A percentile compares a stretch with the other conserved stretches of the same genome.
phyloP scores from a whole-genome alignment of 176 grass and related monocot genomes.

The Chloris gayana region DNA sequence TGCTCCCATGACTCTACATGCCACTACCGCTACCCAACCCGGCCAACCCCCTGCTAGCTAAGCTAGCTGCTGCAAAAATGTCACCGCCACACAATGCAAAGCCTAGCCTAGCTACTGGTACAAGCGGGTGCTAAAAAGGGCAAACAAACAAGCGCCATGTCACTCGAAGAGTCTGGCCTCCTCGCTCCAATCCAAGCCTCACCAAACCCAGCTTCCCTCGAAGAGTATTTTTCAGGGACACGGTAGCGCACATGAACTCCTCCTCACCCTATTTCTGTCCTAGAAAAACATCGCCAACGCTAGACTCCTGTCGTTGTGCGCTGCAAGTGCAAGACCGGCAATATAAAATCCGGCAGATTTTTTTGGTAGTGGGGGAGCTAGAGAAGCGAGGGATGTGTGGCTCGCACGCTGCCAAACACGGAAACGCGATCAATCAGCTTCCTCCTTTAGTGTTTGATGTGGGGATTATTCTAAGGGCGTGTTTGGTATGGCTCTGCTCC shows the following conservation, averaged over 20 bases:
- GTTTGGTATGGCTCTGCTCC: too few species aligned
- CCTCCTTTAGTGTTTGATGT: constrained; percentile 29
- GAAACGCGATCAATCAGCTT: constrained; percentile 27
- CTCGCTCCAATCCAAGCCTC: constrained; percentile 22
- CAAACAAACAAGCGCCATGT: constrained; percentile 42
- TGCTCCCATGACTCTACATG: constrained; percentile 11
- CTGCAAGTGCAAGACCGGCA: constrained; percentile 19
- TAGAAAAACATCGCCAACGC: too few species aligned
- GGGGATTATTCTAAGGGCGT: constrained; percentile 42
- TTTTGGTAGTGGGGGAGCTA: not conserved
- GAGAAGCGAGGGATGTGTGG: constrained; percentile 13
- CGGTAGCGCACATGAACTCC: too few species aligned
- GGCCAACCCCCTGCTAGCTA: too few species aligned
- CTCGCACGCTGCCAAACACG: constrained; percentile 20
- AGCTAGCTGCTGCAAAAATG: too few species aligned
- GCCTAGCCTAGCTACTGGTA: not conserved
- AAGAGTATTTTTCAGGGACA: too few species aligned
- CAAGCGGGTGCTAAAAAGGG: constrained; percentile 40
- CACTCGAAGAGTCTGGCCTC: constrained; percentile 29
- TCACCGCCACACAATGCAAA: not conserved
- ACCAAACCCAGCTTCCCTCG: not conserved
- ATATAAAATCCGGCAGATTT: not conserved
- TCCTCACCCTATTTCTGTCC: too few species aligned
- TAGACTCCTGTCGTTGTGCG: not conserved
- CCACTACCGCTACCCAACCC: not conserved